phyloP scores from a whole-genome alignment of 2,329 filamentous ascomycete genomes.

The Fusarium sp. region DNA sequence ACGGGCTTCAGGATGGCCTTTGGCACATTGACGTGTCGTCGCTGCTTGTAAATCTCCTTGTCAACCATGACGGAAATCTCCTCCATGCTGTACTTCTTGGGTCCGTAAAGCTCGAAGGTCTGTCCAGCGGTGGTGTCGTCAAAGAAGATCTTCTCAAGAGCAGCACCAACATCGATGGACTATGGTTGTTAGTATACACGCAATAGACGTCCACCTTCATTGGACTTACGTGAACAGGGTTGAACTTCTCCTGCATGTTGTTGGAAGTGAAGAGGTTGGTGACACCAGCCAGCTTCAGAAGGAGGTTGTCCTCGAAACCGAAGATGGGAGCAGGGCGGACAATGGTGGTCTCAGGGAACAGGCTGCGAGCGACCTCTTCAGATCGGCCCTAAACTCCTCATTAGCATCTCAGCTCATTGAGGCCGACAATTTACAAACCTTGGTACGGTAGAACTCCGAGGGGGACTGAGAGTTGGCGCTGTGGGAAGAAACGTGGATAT shows the following conservation, averaged over 20 bases:
- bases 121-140: slow-evolving; percentile 91
- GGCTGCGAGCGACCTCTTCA: slow-evolving; percentile 84
- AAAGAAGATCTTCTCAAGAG: slow-evolving; percentile 88
- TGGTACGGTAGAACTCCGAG: slow-evolving; percentile 91
- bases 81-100: slow-evolving; percentile 88
- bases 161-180: slow-evolving; percentile 90
- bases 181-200: slow-evolving; percentile 49
- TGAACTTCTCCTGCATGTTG: slow-evolving; percentile 90
- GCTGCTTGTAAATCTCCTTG: slow-evolving; percentile 89
- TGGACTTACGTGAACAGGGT: slow-evolving; percentile 88
- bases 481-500: slow-evolving; percentile 96
- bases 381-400: slow-evolving; percentile 70
- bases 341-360: slow-evolving; percentile 97
- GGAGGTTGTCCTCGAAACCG: slow-evolving; percentile 92
- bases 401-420: slow-evolving; percentile 24
- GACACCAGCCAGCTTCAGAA: slow-evolving; percentile 83
- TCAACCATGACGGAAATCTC: slow-evolving; percentile 91
- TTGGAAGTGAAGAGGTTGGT: slow-evolving; percentile 90
- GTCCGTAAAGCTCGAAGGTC: slow-evolving; percentile 94
- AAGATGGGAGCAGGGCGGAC: slow-evolving; percentile 94
- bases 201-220: not conserved
- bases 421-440: slow-evolving; percentile 62
- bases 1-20: slow-evolving; percentile 81
- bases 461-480: slow-evolving; percentile 83
- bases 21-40: slow-evolving; percentile 91